Evolutionary conservation across 805 yeast genomes (phyloP).

Genomic region (Osmozyma mogii): DNA sequence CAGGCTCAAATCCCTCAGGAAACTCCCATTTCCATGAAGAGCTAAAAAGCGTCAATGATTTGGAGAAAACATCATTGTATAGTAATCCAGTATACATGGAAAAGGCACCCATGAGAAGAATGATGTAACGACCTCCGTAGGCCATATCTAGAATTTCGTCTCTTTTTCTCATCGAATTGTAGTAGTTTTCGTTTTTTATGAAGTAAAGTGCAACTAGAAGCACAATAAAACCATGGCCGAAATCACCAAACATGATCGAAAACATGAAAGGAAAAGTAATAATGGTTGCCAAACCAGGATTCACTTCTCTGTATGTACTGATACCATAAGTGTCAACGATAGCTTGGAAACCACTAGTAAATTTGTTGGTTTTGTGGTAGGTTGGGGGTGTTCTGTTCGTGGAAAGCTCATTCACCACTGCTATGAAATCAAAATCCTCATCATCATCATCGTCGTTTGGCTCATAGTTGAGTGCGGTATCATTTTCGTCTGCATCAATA

Average conservation of each 20-base stretch:
- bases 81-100: conserved; percentile 93
- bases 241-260: conserved; percentile 98
- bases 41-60: conserved; percentile 77
- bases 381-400: conserved; percentile 93
- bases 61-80: conserved; percentile 90
- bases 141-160: conserved; percentile 98
- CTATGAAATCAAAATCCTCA: conserved; percentile 14
- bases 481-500: too few relatives aligned
- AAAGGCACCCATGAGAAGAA: conserved; percentile 86
- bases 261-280: conserved; percentile 98
- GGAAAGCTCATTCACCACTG: conserved; percentile 43
- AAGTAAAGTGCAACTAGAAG: conserved; percentile 63
- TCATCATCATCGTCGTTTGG: conserved; percentile 20
- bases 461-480: conserved; percentile 46
- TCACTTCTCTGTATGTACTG: conserved; percentile 88
- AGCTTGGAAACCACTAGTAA: conserved; percentile 85
- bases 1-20: conserved; percentile 62
- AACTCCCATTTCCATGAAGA: conserved; percentile 84
- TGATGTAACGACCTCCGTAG: conserved; percentile 82
- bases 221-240: conserved; percentile 90
- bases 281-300: conserved; percentile 91
- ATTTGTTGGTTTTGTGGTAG: conserved; percentile 87
- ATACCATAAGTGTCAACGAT: conserved; percentile 95
- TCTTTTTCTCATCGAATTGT: conserved; percentile 54
- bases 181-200: conserved; percentile 65